phyloP scores from a whole-genome alignment of 23 red algal species.

The Agarophyton chilense region DNA sequence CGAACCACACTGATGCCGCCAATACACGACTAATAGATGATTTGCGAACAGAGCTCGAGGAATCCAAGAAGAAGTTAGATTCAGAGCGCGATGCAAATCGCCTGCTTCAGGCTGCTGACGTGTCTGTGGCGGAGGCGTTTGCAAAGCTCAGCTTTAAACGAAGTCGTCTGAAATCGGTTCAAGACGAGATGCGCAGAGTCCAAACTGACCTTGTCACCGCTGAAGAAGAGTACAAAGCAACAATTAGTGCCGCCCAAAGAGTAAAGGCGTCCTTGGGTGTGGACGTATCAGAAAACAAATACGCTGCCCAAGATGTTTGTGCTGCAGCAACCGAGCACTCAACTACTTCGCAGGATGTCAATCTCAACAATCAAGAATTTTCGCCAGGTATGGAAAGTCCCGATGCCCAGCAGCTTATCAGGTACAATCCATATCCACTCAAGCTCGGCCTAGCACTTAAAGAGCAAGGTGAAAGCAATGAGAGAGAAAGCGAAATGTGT shows the following conservation, averaged over 20 bases:
- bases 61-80: conserved; percentile 29
- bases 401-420: background rate
- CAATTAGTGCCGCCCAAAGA: conserved; percentile 22
- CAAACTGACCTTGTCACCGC: conserved; percentile 28
- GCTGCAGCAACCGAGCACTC: background rate
- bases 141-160: conserved; percentile 59
- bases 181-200: conserved; percentile 33
- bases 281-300: background rate
- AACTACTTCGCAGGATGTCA: conserved; percentile 10
- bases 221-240: conserved; percentile 37
- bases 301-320: background rate
- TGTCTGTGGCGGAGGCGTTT: conserved; percentile 24
- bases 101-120: conserved; percentile 41
- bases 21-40: conserved; percentile 39
- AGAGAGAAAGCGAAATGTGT: background rate
- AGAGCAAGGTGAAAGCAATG: conserved; percentile 11
- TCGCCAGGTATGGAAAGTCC: background rate
- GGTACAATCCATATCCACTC: background rate
- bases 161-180: background rate
- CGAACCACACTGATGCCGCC: background rate
- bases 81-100: conserved; percentile 18
- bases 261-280: conserved; percentile 29
- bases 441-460: background rate
- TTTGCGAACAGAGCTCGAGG: conserved; percentile 36
- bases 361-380: background rate